Evolutionary conservation across 805 yeast genomes (phyloP).

Genomic region (Nakazawaea wickerhamii): DNA sequence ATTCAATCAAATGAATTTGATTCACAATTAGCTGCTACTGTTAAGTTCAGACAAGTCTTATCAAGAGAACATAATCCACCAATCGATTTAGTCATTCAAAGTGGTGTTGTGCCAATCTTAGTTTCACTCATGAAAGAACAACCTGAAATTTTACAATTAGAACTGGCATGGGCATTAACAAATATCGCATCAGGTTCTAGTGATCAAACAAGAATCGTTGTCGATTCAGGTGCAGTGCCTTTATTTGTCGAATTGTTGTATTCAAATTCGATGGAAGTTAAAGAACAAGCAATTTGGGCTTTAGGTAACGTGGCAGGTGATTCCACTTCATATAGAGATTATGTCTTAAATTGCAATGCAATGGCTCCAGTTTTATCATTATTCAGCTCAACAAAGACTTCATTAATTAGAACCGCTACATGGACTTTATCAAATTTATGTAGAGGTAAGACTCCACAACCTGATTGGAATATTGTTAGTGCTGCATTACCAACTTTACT

Average conservation of each 20-base stretch:
- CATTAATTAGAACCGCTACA: slow-evolving; percentile 93
- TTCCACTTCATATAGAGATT: slow-evolving; percentile 84
- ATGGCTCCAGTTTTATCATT: slow-evolving; percentile 81
- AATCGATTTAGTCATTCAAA: slow-evolving; percentile 83
- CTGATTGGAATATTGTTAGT: slow-evolving; percentile 87
- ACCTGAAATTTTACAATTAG: slow-evolving; percentile 86
- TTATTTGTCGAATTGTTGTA: slow-evolving; percentile 75
- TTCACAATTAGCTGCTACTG: slow-evolving; percentile 80
- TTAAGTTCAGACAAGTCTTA: slow-evolving; percentile 86
- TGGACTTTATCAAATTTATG: slow-evolving; percentile 97
- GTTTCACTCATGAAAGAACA: slow-evolving; percentile 80
- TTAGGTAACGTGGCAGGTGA: slow-evolving; percentile 99
- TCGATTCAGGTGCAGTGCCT: slow-evolving; percentile 93
- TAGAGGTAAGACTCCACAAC: slow-evolving; percentile 94
- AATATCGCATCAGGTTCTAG: slow-evolving; percentile 94
- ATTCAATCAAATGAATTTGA: slow-evolving; percentile 73
- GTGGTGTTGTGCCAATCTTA: slow-evolving; percentile 90
- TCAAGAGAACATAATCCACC: slow-evolving; percentile 96
- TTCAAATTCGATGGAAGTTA: slow-evolving; percentile 82
- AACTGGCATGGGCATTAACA: slow-evolving; percentile 99
- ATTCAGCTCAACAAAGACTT: slow-evolving; percentile 75
- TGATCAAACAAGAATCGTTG: slow-evolving; percentile 84
- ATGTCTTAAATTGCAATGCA: slow-evolving; percentile 77
- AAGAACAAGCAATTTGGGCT: slow-evolving; percentile 99
- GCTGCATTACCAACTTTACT: slow-evolving; percentile 89